A percentile compares a stretch with the other conserved stretches of the same genome.
phyloP scores from a whole-genome alignment of 2,329 filamentous ascomycete genomes.

The Arthrobotrys entomopaga region DNA sequence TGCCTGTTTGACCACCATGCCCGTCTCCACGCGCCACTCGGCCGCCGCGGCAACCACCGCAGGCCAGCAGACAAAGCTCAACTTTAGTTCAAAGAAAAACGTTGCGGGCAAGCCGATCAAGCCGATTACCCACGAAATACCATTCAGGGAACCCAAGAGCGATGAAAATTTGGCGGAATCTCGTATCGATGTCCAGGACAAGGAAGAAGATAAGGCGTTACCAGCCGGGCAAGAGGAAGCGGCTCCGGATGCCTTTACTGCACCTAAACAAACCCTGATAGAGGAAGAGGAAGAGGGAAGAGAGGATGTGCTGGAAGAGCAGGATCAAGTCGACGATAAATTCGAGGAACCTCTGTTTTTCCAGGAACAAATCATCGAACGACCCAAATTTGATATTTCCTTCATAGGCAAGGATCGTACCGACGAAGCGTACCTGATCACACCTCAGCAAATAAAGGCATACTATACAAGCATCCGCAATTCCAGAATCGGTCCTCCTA shows the following conservation, averaged over 20 bases:
- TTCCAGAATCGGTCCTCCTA: constrained; percentile 72
- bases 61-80: constrained; percentile 43
- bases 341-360: constrained; percentile 6
- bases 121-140: constrained; percentile 56
- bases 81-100: constrained; percentile 43
- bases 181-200: constrained; percentile 54
- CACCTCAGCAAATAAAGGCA: constrained; percentile 74
- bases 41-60: constrained; percentile 10
- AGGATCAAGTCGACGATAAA: too few species aligned
- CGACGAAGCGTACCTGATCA: constrained; percentile 72
- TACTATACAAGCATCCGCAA: constrained; percentile 82
- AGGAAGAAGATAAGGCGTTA: constrained; percentile 58
- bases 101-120: constrained; percentile 56
- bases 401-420: constrained; percentile 62
- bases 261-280: constrained; percentile 59
- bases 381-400: constrained; percentile 5
- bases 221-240: constrained; percentile 12
- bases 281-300: constrained; percentile 58
- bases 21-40: constrained; percentile 44
- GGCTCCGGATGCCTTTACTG: constrained; percentile 22
- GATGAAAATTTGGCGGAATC: constrained; percentile 48
- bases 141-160: constrained; percentile 5
- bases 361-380: constrained; percentile 39
- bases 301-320: constrained; percentile 53
- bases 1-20: constrained; percentile 10